phyloP scores from a whole-genome alignment of 1,284 basidiomycete genomes.

The Inonotus obliquus region DNA sequence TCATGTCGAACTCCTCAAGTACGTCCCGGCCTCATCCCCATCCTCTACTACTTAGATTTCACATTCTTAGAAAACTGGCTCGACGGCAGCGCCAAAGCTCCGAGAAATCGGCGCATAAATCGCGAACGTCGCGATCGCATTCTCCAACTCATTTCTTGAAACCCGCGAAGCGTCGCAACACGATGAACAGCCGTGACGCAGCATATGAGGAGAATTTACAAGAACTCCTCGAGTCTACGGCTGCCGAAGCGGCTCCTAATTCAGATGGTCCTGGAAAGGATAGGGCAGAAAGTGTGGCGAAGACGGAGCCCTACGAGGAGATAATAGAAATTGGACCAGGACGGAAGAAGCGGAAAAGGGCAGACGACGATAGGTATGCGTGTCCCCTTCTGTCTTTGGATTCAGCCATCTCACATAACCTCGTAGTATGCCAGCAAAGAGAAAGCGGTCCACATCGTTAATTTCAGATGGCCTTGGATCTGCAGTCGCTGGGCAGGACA shows the following conservation, averaged over 20 bases:
- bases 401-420: constrained; percentile 21
- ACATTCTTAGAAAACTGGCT: constrained; percentile 48
- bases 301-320: constrained; percentile 39
- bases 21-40: constrained; percentile 25
- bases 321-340: constrained; percentile 26
- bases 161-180: constrained; percentile 82
- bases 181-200: constrained; percentile 96
- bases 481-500: background rate
- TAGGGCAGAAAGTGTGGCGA: constrained; percentile 32
- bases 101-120: constrained; percentile 42
- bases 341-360: constrained; percentile 66
- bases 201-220: constrained; percentile 86
- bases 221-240: constrained; percentile 67
- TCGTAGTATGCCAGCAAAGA: constrained; percentile 41
- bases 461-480: constrained; percentile 10
- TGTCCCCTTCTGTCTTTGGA: constrained; percentile 11
- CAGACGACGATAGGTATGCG: constrained; percentile 64
- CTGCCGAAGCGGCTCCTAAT: constrained; percentile 51
- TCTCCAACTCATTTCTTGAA: constrained; percentile 59
- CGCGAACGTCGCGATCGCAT: constrained; percentile 69
- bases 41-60: background rate
- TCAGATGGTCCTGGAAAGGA: constrained; percentile 26
- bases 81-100: constrained; percentile 63
- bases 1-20: constrained; percentile 77
- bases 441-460: constrained; percentile 17